Evolutionary conservation across 2,329 filamentous ascomycete species (phyloP).

Genomic region (Pyricularia grisea): DNA sequence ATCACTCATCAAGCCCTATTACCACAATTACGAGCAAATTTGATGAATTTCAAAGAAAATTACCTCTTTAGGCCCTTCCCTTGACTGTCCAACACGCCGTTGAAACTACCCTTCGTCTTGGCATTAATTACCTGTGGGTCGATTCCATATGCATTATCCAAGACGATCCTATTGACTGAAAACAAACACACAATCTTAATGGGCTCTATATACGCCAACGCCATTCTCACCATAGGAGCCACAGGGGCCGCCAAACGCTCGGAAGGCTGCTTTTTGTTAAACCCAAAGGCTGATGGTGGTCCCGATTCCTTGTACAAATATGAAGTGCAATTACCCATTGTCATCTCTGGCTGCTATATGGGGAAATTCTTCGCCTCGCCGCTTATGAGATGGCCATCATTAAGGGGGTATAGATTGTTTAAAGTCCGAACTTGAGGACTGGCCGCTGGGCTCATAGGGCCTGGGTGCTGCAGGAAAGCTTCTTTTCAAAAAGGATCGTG

Average conservation of each 20-base stretch:
- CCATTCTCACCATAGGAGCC: background rate
- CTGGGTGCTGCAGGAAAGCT: background rate
- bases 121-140: background rate
- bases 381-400: background rate
- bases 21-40: background rate
- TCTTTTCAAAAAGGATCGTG: background rate
- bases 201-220: background rate
- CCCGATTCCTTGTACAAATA: too few species aligned
- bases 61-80: background rate
- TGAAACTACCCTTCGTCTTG: background rate
- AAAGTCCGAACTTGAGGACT: background rate
- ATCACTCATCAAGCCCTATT: too few species aligned
- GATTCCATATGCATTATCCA: background rate
- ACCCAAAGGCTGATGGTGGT: background rate
- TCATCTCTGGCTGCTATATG: background rate
- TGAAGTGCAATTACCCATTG: background rate
- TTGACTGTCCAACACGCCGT: background rate
- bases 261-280: background rate
- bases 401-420: background rate
- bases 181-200: background rate
- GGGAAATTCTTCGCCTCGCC: background rate
- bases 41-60: background rate
- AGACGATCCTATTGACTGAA: background rate
- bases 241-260: background rate
- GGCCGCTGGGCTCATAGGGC: background rate